These are phyloP conservation scores for Colletotrichum eleusines DNA, from an alignment of 2,329 filamentous ascomycete species.

Conservation along the genomic window DNA sequence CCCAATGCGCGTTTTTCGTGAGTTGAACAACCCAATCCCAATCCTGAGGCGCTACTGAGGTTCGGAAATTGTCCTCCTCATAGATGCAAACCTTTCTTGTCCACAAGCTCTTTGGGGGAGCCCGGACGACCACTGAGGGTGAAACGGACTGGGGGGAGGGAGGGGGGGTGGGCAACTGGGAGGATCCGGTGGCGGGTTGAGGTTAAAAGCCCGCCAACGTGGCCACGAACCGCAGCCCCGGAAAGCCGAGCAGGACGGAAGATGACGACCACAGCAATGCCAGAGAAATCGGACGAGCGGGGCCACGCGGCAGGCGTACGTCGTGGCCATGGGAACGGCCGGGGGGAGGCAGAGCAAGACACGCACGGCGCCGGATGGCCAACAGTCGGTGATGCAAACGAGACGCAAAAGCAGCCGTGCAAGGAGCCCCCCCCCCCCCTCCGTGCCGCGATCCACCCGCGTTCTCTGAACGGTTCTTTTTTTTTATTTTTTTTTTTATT, in stretches of 20 bases:
- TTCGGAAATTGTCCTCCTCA: not conserved
- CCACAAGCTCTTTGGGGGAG: not conserved
- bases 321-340: not conserved
- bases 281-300: not conserved
- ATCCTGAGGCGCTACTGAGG: not conserved
- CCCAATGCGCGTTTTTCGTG: too few relatives aligned
- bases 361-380: constrained; percentile 1
- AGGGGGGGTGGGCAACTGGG: too few relatives aligned
- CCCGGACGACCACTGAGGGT: not conserved
- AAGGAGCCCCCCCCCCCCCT: not conserved
- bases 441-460: not conserved
- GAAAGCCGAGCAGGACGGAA: constrained; percentile 1
- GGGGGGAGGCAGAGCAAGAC: not conserved
- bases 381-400: not conserved
- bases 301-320: not conserved
- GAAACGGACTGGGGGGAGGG: not conserved
- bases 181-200: not conserved
- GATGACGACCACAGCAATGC: not conserved
- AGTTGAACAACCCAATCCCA: not conserved
- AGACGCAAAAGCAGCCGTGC: not conserved
- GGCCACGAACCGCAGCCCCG: not conserved
- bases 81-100: not conserved
- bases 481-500: too few relatives aligned
- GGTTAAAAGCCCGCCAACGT: not conserved
- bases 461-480: not conserved